Evolutionary conservation across 805 yeast genomes (phyloP).

Genomic region (Saccharomycopsis javanensis): DNA sequence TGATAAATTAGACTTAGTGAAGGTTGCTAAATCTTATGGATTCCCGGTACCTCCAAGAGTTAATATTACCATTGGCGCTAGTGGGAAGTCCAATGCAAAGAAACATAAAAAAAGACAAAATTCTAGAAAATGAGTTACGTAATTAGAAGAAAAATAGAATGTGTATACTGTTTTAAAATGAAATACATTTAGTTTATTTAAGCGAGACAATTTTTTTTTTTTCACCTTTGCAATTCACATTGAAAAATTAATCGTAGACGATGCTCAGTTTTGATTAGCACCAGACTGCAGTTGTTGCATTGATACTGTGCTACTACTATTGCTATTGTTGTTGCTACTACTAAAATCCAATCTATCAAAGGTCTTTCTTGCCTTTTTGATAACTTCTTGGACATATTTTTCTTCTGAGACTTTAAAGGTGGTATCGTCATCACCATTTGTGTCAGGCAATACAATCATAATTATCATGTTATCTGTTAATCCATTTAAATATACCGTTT

Average conservation of each 20-base stretch:
- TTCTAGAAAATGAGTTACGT: background rate
- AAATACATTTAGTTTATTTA: background rate
- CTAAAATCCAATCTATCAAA: slow-evolving; percentile 15
- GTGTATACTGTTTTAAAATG: background rate
- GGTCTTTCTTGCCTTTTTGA: slow-evolving; percentile 19
- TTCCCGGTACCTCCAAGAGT: slow-evolving; percentile 95
- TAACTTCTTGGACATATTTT: slow-evolving; percentile 13
- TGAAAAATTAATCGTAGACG: background rate
- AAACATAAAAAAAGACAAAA: slow-evolving; percentile 3
- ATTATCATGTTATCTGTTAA: slow-evolving; percentile 39
- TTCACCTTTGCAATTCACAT: background rate
- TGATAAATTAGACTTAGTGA: slow-evolving; percentile 85
- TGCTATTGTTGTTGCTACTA: background rate
- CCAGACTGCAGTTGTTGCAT: background rate
- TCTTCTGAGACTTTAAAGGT: slow-evolving; percentile 20
- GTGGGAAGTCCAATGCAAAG: slow-evolving; percentile 46
- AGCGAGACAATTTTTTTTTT: background rate
- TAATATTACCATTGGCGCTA: slow-evolving; percentile 89
- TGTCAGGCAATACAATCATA: slow-evolving; percentile 34
- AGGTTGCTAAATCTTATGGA: slow-evolving; percentile 94
- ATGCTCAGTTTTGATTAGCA: background rate
- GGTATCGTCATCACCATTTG: slow-evolving; percentile 7
- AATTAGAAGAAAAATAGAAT: background rate
- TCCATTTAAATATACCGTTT: slow-evolving; percentile 35
- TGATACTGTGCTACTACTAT: background rate